These are phyloP conservation scores for Trichoderma parareesei DNA, from an alignment of 495 filamentous ascomycete genomes.

Conservation along the genomic window DNA sequence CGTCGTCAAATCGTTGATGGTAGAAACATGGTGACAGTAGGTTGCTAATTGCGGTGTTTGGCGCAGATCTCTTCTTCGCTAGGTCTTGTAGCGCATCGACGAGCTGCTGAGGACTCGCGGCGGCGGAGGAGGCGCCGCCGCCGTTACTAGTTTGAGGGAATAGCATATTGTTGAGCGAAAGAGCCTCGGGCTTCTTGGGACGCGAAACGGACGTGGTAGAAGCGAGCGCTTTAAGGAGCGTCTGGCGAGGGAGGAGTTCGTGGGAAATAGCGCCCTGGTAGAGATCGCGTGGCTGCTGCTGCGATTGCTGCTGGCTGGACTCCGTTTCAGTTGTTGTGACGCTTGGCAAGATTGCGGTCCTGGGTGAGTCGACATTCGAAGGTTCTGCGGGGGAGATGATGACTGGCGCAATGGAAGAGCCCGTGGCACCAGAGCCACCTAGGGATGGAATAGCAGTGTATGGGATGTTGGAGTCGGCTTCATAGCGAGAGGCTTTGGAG, in stretches of 20 bases:
- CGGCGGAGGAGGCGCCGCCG: slow-evolving; percentile 23
- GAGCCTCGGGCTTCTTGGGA: slow-evolving; percentile 47
- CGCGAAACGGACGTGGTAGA: slow-evolving; percentile 47
- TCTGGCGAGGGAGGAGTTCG: slow-evolving; percentile 72
- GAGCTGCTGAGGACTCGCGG: slow-evolving; percentile 42
- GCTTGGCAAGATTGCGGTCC: slow-evolving; percentile 8
- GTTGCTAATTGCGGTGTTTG: slow-evolving; percentile 54
- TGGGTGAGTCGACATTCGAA: background rate
- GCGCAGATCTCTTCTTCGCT: slow-evolving; percentile 40
- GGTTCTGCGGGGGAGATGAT: slow-evolving; percentile 2
- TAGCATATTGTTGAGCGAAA: slow-evolving; percentile 48
- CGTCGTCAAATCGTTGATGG: slow-evolving; percentile 91
- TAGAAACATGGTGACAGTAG: slow-evolving; percentile 94
- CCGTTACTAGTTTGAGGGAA: slow-evolving; percentile 27
- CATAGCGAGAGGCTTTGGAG: slow-evolving; percentile 5
- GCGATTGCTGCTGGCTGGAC: slow-evolving; percentile 14
- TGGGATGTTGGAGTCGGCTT: slow-evolving; percentile 1
- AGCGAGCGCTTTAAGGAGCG: slow-evolving; percentile 80
- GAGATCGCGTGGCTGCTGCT: slow-evolving; percentile 52
- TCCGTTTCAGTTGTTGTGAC: background rate
- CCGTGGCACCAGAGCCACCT: slow-evolving; percentile 8
- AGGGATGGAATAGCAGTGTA: slow-evolving; percentile 5
- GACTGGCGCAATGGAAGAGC: background rate
- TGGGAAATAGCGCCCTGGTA: slow-evolving; percentile 33
- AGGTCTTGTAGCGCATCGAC: slow-evolving; percentile 57